Evolutionary conservation across 257 asterid genomes (phyloP).

Genomic region (Verbascum thapsus): DNA sequence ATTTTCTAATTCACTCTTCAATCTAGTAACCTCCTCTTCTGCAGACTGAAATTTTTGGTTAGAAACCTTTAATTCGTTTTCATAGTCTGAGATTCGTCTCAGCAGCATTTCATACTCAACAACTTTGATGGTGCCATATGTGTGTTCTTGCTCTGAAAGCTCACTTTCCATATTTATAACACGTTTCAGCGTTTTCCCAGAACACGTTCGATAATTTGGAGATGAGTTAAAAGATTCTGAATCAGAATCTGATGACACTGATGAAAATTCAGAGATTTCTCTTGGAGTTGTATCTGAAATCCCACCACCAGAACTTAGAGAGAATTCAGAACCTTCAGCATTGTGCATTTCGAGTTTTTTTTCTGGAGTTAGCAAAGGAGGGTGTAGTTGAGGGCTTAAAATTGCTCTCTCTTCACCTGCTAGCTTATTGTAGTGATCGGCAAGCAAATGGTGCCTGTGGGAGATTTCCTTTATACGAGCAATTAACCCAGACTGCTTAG

Average conservation of each 20-base stretch:
- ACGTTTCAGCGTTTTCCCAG: slow-evolving; percentile 31
- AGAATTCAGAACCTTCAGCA: slow-evolving; percentile 39
- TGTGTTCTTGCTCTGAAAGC: slow-evolving; percentile 20
- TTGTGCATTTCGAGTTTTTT: slow-evolving; percentile 40
- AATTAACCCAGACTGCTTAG: slow-evolving; percentile 43
- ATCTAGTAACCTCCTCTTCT: slow-evolving; percentile 54
- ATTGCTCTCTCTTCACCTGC: too few species aligned
- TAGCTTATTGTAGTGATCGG: slow-evolving; percentile 44
- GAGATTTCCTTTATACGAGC: slow-evolving; percentile 54
- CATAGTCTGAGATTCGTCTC: slow-evolving; percentile 41
- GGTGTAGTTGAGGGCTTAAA: slow-evolving; percentile 29
- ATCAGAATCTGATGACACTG: slow-evolving; percentile 72
- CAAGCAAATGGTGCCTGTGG: slow-evolving; percentile 52
- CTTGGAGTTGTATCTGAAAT: slow-evolving; percentile 50
- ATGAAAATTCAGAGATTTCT: slow-evolving; percentile 53
- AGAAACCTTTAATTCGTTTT: slow-evolving; percentile 40
- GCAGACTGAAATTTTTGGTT: slow-evolving; percentile 43
- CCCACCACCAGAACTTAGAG: slow-evolving; percentile 60
- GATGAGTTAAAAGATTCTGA: slow-evolving; percentile 54
- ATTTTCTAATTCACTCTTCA: slow-evolving; percentile 44
- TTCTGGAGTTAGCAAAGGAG: slow-evolving; percentile 49
- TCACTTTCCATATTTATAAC: slow-evolving; percentile 30
- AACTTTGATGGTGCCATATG: slow-evolving; percentile 20
- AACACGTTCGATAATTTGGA: slow-evolving; percentile 29
- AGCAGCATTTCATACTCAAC: slow-evolving; percentile 30